These are phyloP conservation scores for Fusarium sp. DNA, from an alignment of 2,329 filamentous ascomycete species.

Conservation along the genomic window DNA sequence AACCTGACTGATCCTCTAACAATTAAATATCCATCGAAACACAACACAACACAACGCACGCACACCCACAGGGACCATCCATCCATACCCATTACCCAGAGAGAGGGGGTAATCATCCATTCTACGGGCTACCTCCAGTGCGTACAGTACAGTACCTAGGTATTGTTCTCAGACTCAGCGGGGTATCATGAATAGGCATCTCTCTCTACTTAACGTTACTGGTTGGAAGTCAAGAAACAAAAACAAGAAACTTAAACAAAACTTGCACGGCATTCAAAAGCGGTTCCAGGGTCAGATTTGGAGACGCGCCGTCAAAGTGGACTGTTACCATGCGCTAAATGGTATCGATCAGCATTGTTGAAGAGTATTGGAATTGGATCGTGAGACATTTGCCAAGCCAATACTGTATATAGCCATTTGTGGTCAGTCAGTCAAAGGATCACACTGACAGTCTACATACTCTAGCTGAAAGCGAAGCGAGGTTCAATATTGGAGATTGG, in stretches of 20 bases:
- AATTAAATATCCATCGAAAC: conserved; percentile 14
- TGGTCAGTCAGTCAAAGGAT: background rate
- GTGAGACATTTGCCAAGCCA: background rate
- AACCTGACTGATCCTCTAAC: conserved; percentile 3
- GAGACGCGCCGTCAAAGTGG: conserved; percentile 16
- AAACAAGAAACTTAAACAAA: conserved; percentile 29
- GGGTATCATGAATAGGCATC: background rate
- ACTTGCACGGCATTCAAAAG: conserved; percentile 2
- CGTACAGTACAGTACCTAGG: background rate
- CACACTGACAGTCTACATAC: background rate
- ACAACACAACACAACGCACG: background rate
- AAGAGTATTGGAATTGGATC: conserved; percentile 3
- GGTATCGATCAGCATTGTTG: conserved; percentile 30
- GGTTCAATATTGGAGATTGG: background rate
- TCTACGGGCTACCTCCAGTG: background rate
- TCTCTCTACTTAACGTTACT: background rate
- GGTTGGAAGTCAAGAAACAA: background rate
- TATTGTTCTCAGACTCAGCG: background rate
- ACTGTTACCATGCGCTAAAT: conserved; percentile 6
- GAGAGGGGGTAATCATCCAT: background rate
- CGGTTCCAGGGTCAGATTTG: conserved; percentile 16
- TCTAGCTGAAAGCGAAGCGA: background rate
- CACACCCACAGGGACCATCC: background rate
- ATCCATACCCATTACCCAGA: background rate
- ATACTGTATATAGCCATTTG: background rate